Base-by-base conservation (phyloP, 306 rosid species). In the Prunus mongolica region DNA sequence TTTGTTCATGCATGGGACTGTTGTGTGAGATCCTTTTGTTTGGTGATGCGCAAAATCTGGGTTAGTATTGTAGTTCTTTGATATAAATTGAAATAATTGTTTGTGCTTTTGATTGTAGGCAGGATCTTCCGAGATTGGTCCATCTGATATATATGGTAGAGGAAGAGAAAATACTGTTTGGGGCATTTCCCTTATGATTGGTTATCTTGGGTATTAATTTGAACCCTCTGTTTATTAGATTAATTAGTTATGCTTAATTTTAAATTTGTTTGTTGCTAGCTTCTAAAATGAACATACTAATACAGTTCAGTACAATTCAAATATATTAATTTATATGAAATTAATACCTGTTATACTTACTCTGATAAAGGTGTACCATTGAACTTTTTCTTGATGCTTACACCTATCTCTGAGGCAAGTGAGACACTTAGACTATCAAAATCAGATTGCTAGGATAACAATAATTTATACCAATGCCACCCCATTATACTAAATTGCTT, bases 161-260 rank as follows among this genome's bases (percentile, higher is more conserved):
- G 97, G 97, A 88, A 89, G 99, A 82, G 99, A 95, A 89, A 95
- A 91, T 86, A 95, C 99, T 28, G 84, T 86, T 41, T 95, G 99
- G 99, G 97, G 97, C 1, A 79, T 91, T 81, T 87, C 93, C 27
- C 83, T 95, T 62, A 95, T 95, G 99, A 9, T 84, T 78, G 97
- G 96, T 81, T 95, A 95, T 87, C 99, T 95, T 60, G 99, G 99
- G 97, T 95, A 92, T 82, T 73, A 46, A 72, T 28, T 15, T 81
- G 72, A 38, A 18, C 68, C 63, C 67, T 81, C 58, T 56, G 5
- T n/a, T 78, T 72, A 68, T 64, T 78, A 20, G 55, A 51, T 72
- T 54, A 30, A 77, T 56, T 77, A 72, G 22, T 38, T 58, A 56
- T 44, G 14, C 51, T 44, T 34, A 28, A 41, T 57, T 60, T 13